Base-by-base conservation (phyloP, 1,284 basidiomycete genomes). In the Austroboletus sp. region DNA sequence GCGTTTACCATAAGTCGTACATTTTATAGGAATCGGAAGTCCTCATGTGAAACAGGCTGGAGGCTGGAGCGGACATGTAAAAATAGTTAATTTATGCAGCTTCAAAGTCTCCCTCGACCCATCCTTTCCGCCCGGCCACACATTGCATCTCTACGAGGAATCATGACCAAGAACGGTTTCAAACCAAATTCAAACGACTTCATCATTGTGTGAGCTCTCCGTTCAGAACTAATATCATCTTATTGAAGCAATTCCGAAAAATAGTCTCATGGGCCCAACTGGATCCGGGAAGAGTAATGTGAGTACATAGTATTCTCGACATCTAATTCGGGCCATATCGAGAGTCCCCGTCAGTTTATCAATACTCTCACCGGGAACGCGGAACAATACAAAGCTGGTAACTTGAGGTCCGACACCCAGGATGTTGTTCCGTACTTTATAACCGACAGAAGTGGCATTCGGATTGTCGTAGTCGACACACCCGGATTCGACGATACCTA, bases 271-370 rank as follows among this genome's bases (percentile, higher is more conserved):
- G 56, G 56, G 58, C 0, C 56, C 46, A 2, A 56, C 55, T 2
- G 57, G 57, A 27, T 41, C 54, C 2, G 58, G 58, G 2, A 58
- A 61, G 41, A 57, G 27, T 7, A 55, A 61, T 16, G 57, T 60
- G 9, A 3, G 4, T 19, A 9, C 1, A 2, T 30, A 1, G 9
- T 23, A 9, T 0, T 8, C 9, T 30, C 17, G 10, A 23, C 4
- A 1, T 31, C 12, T 25, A 9, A 25, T 8, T 25, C 23, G 0
- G n/a, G n/a, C n/a, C 23, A 57, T 27, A 56, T 48, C 1, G 42
- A 42, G 11, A 42, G 29, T 2, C 0, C 21, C 2, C 34, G 39
- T 25, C 23, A 59, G 60, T 63, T 58, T 15, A 33, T 57, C 27
- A 63, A 53, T 42, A 39, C 2, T n/a, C 52, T 34, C 1, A 44